phyloP scores from a whole-genome alignment of 768 basidiomycete species.

The Pleurotus citrinopileatus region DNA sequence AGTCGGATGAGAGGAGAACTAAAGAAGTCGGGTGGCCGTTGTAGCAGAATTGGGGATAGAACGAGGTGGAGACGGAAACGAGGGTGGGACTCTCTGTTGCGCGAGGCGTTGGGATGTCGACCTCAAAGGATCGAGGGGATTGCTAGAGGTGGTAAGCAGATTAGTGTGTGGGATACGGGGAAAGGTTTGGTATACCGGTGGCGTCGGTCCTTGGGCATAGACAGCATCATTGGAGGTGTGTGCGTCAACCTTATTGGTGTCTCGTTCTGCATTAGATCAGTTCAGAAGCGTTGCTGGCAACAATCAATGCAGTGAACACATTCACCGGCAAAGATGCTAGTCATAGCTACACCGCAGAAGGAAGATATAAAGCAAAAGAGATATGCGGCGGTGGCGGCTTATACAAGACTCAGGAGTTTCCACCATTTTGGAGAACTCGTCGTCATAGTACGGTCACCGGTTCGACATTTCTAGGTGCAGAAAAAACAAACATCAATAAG shows the following conservation, averaged over 20 bases:
- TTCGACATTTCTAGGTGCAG: no score
- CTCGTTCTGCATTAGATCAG: no score
- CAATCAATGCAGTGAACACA: no score
- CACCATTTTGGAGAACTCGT: no score
- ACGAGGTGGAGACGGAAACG: conserved; percentile 81
- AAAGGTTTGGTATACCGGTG: background rate
- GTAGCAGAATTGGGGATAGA: conserved; percentile 66
- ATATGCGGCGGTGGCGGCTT: no score
- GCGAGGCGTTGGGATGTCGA: background rate
- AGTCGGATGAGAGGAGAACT: conserved; percentile 67
- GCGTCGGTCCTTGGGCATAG: background rate
- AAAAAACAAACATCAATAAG: no score
- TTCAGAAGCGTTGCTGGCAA: no score
- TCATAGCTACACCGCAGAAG: no score
- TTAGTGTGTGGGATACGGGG: background rate
- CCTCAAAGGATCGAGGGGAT: background rate
- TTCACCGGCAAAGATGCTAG: no score
- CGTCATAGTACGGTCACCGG: no score
- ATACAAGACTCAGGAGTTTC: no score
- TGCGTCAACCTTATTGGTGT: background rate
- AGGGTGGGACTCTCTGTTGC: conserved; percentile 31
- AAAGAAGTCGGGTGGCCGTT: conserved; percentile 56
- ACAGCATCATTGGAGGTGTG: background rate
- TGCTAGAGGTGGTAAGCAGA: background rate
- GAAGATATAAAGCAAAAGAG: no score